Evolutionary conservation across 1,284 basidiomycete species (phyloP).

Genomic region (Leccinum variabile): DNA sequence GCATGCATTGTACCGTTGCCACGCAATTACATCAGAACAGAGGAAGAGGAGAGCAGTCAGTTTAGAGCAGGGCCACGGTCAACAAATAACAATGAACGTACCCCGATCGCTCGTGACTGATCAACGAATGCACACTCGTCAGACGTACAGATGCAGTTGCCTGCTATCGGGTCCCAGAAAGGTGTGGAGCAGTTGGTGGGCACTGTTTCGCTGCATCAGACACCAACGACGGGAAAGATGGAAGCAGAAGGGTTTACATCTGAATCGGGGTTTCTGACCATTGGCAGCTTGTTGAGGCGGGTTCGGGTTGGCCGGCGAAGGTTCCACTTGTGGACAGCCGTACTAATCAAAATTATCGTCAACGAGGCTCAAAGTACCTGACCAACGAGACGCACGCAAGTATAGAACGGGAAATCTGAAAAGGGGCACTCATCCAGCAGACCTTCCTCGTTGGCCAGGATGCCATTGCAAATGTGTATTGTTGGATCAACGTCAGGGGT

Average conservation of each 20-base stretch:
- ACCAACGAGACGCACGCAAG: not conserved
- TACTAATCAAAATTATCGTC: not conserved
- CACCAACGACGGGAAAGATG: not conserved
- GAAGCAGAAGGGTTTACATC: conserved; percentile 42
- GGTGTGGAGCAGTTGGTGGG: conserved; percentile 75
- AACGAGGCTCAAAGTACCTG: not conserved
- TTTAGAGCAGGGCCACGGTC: not conserved
- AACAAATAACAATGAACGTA: conserved; percentile 32
- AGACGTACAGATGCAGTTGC: conserved; percentile 61
- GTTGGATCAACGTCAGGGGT: not conserved
- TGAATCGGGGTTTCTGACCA: conserved; percentile 43
- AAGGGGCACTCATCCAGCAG: not conserved
- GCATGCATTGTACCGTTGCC: not conserved
- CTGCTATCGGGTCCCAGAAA: conserved; percentile 75
- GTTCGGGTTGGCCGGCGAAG: conserved; percentile 61
- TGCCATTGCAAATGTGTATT: not conserved
- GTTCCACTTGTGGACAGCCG: conserved; percentile 52
- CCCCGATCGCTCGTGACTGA: conserved; percentile 64
- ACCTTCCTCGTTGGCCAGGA: not conserved
- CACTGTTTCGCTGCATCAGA: conserved; percentile 40
- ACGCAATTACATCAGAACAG: not conserved
- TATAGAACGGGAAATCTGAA: conserved; percentile 4
- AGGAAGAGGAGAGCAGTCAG: not conserved
- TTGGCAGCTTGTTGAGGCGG: conserved; percentile 53
- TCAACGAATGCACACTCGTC: conserved; percentile 61